Evolutionary conservation across 2,329 filamentous ascomycete genomes (phyloP), one percentile per base, ranked within the genome.

Genomic region (Penicillium sp.): DNA sequence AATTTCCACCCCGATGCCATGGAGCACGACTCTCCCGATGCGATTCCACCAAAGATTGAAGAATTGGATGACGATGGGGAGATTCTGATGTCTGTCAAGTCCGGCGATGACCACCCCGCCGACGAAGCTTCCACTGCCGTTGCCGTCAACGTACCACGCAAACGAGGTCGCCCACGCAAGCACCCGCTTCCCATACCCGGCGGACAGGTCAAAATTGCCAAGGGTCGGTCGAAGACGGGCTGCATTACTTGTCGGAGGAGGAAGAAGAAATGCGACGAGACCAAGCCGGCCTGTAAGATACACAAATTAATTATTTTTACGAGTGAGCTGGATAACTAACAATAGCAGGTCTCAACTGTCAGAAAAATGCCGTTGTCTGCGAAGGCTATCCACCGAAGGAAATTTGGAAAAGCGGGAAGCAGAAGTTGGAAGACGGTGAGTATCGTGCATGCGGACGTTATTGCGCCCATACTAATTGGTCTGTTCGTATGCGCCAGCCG

Each of bases 361-460:
- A 94, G 74, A 96, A 96, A 79, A 96, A 96, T 70, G 90, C 91
- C 8, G 90, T 96, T 12, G 84, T 92, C 12, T 96, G 91, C 68
- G 91, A 96, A 73, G 91, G 91, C 12, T 96, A 96, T 68, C 89
- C 90, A 51, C 88, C 90, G 60, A 91, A 91, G 69, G 88, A 90
- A 58, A 83, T 91, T 52, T 96, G 91, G 91, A 90, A 87, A 71
- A 92, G 90, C 67, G 90, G 91, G 26, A 90, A 84, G 68, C 88
- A 93, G 71, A 87, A 81, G 67, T 81, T 84, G 33, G 86, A 88
- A 76, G 85, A 90, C 71, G 77, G 80, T 81, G 68, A 52, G 63
- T 48, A 21, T 47, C 21, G 12, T 50, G 12, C 23, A 28, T 35
- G 23, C 18, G 9, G 18, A 20, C n/a, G 3, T 20, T 18, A 9